Conservation (phyloP, 2,329 filamentous ascomycete genomes). For the Paecilomyces dactylethromorphus region DNA sequence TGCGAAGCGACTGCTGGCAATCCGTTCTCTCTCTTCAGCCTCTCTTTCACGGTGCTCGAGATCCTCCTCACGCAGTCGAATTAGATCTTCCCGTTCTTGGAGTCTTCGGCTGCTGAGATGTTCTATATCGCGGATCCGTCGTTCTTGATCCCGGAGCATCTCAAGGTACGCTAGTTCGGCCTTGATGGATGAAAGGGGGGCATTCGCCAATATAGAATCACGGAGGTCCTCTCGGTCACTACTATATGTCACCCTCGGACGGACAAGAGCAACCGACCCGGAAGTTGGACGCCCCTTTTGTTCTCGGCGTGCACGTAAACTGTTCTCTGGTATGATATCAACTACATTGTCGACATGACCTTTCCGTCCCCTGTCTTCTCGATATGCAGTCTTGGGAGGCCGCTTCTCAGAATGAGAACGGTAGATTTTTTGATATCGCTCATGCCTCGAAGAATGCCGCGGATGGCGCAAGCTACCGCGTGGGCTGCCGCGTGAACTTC, state of each 20-base stretch:
- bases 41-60: constrained; percentile 3
- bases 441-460: constrained; percentile 13
- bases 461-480: constrained; percentile 13
- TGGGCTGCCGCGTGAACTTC: constrained; percentile 11
- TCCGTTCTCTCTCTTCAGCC: background rate
- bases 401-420: constrained; percentile 21
- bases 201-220: constrained; percentile 2
- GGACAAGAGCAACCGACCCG: constrained; percentile 2
- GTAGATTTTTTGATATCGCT: constrained; percentile 11
- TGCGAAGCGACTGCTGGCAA: background rate
- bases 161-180: constrained; percentile 1
- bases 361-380: background rate
- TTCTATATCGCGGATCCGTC: constrained; percentile 1
- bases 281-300: background rate
- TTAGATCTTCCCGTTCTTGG: constrained; percentile 4
- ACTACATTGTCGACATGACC: constrained; percentile 12
- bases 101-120: constrained; percentile 5
- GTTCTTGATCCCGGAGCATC: constrained; percentile 1
- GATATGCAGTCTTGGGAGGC: constrained; percentile 4
- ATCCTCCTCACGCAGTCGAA: constrained; percentile 3
- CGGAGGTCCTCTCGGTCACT: constrained; percentile 10
- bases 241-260: constrained; percentile 9
- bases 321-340: constrained; percentile 19
- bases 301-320: constrained; percentile 7
- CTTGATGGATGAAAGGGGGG: background rate